A percentile compares a stretch with the other conserved stretches of the same genome.
phyloP scores from a whole-genome alignment of 345 rosid genomes.

The Aegle marmelos region DNA sequence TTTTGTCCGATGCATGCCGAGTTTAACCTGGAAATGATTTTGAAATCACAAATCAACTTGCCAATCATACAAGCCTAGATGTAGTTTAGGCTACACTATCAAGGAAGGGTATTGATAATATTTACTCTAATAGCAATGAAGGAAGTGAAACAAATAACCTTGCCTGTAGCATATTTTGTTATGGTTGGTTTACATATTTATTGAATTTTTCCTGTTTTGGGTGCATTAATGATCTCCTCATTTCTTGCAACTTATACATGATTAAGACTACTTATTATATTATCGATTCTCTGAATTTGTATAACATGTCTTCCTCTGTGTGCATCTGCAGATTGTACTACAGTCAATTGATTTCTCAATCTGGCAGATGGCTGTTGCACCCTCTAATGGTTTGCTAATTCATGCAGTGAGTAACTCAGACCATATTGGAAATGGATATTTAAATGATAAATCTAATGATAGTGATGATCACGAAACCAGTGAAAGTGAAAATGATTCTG shows the following conservation, averaged over 20 bases:
- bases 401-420: slow-evolving; percentile 29
- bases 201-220: neutral
- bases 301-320: slow-evolving; percentile 10
- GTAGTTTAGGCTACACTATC: neutral
- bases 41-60: neutral
- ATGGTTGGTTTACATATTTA: neutral
- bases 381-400: slow-evolving; percentile 15
- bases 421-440: slow-evolving; percentile 49
- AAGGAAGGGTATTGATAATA: neutral
- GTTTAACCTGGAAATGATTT: too few relatives aligned
- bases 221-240: neutral
- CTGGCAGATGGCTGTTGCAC: slow-evolving; percentile 92
- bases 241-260: neutral
- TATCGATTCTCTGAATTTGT: neutral
- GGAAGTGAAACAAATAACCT: neutral
- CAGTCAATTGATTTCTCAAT: slow-evolving; percentile 75
- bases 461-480: slow-evolving; percentile 42
- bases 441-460: slow-evolving; percentile 34
- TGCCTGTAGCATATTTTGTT: neutral
- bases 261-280: neutral
- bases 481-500: slow-evolving; percentile 61
- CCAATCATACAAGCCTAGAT: neutral
- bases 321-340: slow-evolving; percentile 55
- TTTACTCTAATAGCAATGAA: neutral
- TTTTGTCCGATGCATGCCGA: neutral